These are phyloP conservation scores for Trametes meyenii DNA, from an alignment of 768 basidiomycete species.

Conservation along the genomic window DNA sequence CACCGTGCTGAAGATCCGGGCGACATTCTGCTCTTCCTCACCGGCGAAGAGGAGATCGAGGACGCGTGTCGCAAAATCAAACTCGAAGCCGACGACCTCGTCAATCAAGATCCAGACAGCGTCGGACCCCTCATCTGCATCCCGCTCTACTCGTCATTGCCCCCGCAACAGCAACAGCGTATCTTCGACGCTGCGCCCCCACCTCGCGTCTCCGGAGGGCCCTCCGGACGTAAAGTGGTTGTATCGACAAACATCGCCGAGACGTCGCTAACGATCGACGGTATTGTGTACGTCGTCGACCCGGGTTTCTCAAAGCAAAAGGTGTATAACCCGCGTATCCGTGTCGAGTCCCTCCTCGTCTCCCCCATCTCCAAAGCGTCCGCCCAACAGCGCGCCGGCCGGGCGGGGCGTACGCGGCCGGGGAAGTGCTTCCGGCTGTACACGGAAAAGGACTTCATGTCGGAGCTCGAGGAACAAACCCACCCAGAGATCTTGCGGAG, in stretches of 20 bases:
- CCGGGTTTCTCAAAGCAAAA: constrained; percentile 98
- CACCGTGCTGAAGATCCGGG: constrained; percentile 94
- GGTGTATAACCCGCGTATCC: constrained; percentile 96
- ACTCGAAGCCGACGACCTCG: constrained; percentile 83
- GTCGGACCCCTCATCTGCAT: constrained; percentile 90
- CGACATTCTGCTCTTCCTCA: constrained; percentile 92
- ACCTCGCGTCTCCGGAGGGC: constrained; percentile 60
- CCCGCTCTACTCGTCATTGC: constrained; percentile 93
- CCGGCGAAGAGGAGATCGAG: constrained; percentile 98
- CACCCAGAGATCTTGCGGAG: constrained; percentile 94
- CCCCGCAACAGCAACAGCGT: constrained; percentile 91
- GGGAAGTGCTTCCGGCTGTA: constrained; percentile 98
- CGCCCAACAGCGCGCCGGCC: constrained; percentile 94
- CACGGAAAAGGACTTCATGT: constrained; percentile 96
- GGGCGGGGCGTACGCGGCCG: constrained; percentile 93
- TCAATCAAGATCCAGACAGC: constrained; percentile 66
- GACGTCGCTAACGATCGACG: constrained; percentile 96
- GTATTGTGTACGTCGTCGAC: constrained; percentile 99
- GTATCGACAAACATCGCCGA: constrained; percentile 98
- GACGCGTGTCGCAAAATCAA: constrained; percentile 94
- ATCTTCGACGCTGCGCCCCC: constrained; percentile 92
- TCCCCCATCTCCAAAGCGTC: constrained; percentile 96
- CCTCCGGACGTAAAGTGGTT: constrained; percentile 91
- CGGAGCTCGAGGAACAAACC: constrained; percentile 95
- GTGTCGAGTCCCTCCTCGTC: constrained; percentile 92